Percentiles rank a stretch among this genome's conserved stretches.
Conservation (phyloP, 106 monocot species). For the Allium fistulosum region DNA sequence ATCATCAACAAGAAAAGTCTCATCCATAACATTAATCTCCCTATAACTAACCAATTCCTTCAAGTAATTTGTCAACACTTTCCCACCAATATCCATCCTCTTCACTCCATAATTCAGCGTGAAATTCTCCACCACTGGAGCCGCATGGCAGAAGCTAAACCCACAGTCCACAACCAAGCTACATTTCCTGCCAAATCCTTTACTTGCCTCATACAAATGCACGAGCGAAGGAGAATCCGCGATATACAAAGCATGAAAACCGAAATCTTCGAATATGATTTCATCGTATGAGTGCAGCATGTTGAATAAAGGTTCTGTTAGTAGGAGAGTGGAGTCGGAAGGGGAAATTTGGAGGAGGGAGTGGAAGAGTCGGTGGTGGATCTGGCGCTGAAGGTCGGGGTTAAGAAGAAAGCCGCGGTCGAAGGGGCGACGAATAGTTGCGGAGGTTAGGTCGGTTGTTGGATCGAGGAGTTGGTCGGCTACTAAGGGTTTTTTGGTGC, state of each 20-base stretch:
- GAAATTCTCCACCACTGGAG: constrained; percentile 80
- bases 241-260: constrained; percentile 59
- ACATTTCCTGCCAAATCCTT: constrained; percentile 30
- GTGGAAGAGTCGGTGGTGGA: constrained; percentile 77
- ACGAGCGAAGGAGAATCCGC: constrained; percentile 84
- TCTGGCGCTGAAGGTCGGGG: constrained; percentile 63
- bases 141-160: constrained; percentile 86
- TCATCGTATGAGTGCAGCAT: constrained; percentile 76
- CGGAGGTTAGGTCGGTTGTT: constrained; percentile 59
- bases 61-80: constrained; percentile 92
- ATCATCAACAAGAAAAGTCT: constrained; percentile 82
- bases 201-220: constrained; percentile 76
- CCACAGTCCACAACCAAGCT: constrained; percentile 96
- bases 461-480: constrained; percentile 69
- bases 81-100: constrained; percentile 80
- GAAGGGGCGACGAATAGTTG: constrained; percentile 76
- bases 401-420: constrained; percentile 93
- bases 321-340: constrained; percentile 60
- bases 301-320: constrained; percentile 85
- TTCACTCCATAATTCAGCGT: constrained; percentile 79
- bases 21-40: constrained; percentile 88
- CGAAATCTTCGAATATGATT: constrained; percentile 88
- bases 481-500: constrained; percentile 39
- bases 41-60: constrained; percentile 91
- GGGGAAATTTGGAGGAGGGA: constrained; percentile 40